Base-by-base conservation (phyloP, 164 flowering plant species). In the Paratinospora sagittata region DNA sequence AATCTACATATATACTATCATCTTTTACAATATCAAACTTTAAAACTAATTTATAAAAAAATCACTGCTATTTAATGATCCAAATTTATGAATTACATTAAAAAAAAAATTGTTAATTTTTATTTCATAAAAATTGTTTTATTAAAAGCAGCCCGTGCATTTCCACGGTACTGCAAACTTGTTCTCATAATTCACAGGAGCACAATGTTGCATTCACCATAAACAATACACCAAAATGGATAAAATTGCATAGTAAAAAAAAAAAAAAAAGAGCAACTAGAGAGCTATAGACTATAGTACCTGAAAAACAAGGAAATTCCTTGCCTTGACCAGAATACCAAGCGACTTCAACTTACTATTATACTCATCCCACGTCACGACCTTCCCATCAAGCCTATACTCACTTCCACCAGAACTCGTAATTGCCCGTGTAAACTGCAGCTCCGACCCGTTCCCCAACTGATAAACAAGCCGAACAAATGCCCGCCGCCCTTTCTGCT, bases 241-340 rank as follows among this genome's bases (percentile, higher is more conserved):
- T 8, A 41, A 41, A 43, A 43, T 43, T 63, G 17, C 37, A 24
- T 30, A 60, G 47, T 43, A n/a, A 43, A 43, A 43, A 43, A 6
- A 1, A 14, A 14, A 43, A n/a, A 34, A 3, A 3, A 41, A 34
- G 2, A 1, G 19, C 21, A 65, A 41, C 3, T 13, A 47, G 10
- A 67, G 12, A 43, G 17, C 13, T 41, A 14, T 2, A 49, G 24
- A 4, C 34, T 65, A 14, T 68, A 39, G 14, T 24, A 96, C 99
- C 99, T 96, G 98, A 70, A 96, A 96, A 45, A 96, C 99, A 4
- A 96, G 85, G 79, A 96, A 96, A 83, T 96, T 96, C 43, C 99
- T 82, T 5, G 99, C 99, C 80, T 93, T 96, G 66, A 96, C 95
- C 3, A 96, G 91, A 77, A 96, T 91, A 16, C 97, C 98, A 16